Evolutionary conservation across 2,329 filamentous ascomycete species (phyloP), one percentile per base, ranked within the genome.

Genomic region (Penicillium verrucosum): DNA sequence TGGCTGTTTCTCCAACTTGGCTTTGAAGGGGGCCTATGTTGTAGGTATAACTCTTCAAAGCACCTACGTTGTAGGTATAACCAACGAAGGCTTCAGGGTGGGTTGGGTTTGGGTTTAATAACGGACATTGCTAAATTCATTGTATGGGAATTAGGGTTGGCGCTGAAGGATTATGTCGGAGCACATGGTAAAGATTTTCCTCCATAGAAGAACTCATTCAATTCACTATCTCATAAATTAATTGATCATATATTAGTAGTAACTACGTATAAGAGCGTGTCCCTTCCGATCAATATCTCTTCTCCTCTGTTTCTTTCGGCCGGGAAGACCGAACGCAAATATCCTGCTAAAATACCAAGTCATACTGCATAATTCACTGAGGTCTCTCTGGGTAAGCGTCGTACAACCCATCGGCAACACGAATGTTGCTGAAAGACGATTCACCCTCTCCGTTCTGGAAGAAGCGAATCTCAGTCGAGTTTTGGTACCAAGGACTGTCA

Each of bases 361-460:
- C 1, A 11, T 7, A 1, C 18, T 2, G 9, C 21, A n/a, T 43
- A 11, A n/a, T 29, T 29, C 16, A 43, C 25, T 43, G 41, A 2
- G 5, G 5, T 29, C 41, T n/a, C 16, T 29, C 41, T 1, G 41
- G 41, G 25, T 43, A 43, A 43, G 41, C 41, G n/a, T 43, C 41
- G 11, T 18, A 43, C 25, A 43, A 9, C 16, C 41, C 41, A 27
- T 29, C 41, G n/a, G 41, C 25, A 43, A 43, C 41, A 10, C 10
- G 41, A 7, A 43, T 29, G 23, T 29, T 43, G 25, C 16, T 27
- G 41, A 4, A 43, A 27, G 41, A 43, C 9, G 10, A 16, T 29
- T 43, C 41, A 7, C 41, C 41, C 41, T 43, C 41, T 6, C 41
- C 41, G 11, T 43, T 43, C 16, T 43, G 25, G 41, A 43, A 43